Evolutionary conservation across 306 rosid species (phyloP).

Genomic region (Pyrus betulifolia): DNA sequence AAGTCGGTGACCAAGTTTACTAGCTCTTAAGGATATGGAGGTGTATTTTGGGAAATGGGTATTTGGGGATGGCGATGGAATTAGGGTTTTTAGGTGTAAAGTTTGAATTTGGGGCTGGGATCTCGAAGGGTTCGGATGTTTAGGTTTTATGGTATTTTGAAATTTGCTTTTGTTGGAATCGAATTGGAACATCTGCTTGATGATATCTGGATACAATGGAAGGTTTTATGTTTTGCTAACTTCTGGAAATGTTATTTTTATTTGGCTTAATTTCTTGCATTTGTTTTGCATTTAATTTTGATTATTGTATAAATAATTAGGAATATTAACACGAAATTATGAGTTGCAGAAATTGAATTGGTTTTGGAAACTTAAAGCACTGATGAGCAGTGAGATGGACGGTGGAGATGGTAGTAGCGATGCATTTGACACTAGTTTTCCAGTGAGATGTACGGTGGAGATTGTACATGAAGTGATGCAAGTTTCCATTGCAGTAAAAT

Average conservation of each 20-base stretch:
- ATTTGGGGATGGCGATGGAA: not conserved
- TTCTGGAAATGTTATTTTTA: not conserved
- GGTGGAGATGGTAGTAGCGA: too few species aligned
- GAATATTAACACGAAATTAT: too few species aligned
- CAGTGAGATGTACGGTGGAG: too few species aligned
- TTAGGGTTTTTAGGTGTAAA: slow-evolving; percentile 2
- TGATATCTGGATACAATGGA: not conserved
- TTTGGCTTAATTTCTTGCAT: too few species aligned
- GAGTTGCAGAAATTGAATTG: too few species aligned
- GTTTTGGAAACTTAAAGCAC: too few species aligned
- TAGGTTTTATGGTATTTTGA: not conserved
- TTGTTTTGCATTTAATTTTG: too few species aligned
- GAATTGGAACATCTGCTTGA: not conserved
- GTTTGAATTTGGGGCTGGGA: not conserved
- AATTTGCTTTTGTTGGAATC: not conserved
- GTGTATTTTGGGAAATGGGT: not conserved
- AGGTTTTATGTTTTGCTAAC: not conserved
- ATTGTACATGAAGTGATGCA: too few species aligned
- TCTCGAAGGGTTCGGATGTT: not conserved
- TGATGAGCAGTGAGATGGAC: too few species aligned
- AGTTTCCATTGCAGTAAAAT: too few species aligned
- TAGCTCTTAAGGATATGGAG: slow-evolving; percentile 25
- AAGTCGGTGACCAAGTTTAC: slow-evolving; percentile 61
- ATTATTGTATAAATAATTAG: too few species aligned
- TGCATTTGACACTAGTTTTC: too few species aligned